phyloP scores from a whole-genome alignment of 805 yeast species.

The Brettanomyces nanus region DNA sequence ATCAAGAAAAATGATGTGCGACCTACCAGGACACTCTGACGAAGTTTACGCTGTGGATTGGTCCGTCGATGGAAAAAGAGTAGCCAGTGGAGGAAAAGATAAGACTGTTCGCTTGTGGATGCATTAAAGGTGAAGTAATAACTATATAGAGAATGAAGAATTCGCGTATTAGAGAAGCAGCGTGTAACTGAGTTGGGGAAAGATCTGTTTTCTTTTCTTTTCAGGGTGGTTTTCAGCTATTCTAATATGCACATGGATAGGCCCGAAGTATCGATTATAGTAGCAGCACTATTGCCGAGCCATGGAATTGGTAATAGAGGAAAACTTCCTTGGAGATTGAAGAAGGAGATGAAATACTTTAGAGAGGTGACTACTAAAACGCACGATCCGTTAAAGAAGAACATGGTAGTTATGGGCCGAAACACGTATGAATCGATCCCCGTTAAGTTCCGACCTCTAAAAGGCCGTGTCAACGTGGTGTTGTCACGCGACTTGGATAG shows the following conservation, averaged over 20 bases:
- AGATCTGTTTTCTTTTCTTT: too few species aligned
- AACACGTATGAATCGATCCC: slow-evolving; percentile 97
- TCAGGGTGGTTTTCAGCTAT: too few species aligned
- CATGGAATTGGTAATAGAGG: slow-evolving; percentile 84
- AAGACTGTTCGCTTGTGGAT: slow-evolving; percentile 92
- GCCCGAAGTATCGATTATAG: slow-evolving; percentile 53
- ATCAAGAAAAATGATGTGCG: slow-evolving; percentile 75
- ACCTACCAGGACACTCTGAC: slow-evolving; percentile 92
- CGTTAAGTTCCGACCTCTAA: slow-evolving; percentile 69
- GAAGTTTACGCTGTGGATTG: slow-evolving; percentile 97
- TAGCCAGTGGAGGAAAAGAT: slow-evolving; percentile 97
- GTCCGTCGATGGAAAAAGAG: slow-evolving; percentile 91
- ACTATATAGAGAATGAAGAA: too few species aligned
- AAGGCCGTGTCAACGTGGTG: slow-evolving; percentile 66
- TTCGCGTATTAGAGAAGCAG: too few species aligned
- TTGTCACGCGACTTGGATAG: slow-evolving; percentile 43
- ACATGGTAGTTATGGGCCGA: slow-evolving; percentile 93
- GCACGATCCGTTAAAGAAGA: slow-evolving; percentile 28
- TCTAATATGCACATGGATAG: too few species aligned
- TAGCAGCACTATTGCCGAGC: slow-evolving; percentile 77
- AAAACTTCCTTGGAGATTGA: slow-evolving; percentile 78
- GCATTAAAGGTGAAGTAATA: too few species aligned
- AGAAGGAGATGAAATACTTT: slow-evolving; percentile 81
- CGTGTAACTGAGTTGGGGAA: too few species aligned
- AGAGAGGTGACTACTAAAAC: slow-evolving; percentile 55